Base-by-base conservation (phyloP, 1,284 basidiomycete genomes). In the Boletus semigastroideus region DNA sequence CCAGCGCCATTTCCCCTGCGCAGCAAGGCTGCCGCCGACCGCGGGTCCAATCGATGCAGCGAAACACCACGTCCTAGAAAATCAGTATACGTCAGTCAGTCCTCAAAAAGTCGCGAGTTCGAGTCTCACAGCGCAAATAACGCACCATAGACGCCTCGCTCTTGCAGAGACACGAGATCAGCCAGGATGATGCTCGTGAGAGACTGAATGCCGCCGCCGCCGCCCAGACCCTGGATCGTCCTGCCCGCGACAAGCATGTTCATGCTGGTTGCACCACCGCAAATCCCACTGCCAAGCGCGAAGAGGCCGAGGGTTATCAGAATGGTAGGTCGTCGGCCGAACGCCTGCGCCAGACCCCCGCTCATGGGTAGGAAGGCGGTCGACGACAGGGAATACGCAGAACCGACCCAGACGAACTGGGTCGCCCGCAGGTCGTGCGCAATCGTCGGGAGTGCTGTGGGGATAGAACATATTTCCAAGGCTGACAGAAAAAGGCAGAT, bases 1-100 rank as follows among this genome's bases (percentile, higher is more conserved):
- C 72, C 72, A 75, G 8, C 74, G 60, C 75, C 75, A 76, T 36
- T 68, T 57, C 8, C 69, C 66, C 7, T 54, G 59, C 13, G 65
- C 55, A 4, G 67, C 67, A 8, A 76, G 67, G 8, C 63, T 64
- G 4, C 75, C 74, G 2, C 72, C 75, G 6, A 76, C 55, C 0
- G 73, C 56, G 10, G 74, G 67, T 1, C 68, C 66, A 16, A 73
- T 57, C 20, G 67, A 55, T 11, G 49, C 53, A 4, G 57, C 57
- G 22, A 59, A 14, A 43, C 53, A 48, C 58, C 58, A 59, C 2
- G 31, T 46, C 1, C 58, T 59, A 36, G 5, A 17, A 9, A 9
- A 27, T 27, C 5, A 11, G 22, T 22, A 5, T 17, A 14, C 33
- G 28, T 9, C 9, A 14, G 9, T 14, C 5, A 11, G 28, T 38